A percentile compares a stretch with the other conserved stretches of the same genome.
Evolutionary conservation across 169 alveolate species (phyloP).

Genomic region (Plasmodium sp.): DNA sequence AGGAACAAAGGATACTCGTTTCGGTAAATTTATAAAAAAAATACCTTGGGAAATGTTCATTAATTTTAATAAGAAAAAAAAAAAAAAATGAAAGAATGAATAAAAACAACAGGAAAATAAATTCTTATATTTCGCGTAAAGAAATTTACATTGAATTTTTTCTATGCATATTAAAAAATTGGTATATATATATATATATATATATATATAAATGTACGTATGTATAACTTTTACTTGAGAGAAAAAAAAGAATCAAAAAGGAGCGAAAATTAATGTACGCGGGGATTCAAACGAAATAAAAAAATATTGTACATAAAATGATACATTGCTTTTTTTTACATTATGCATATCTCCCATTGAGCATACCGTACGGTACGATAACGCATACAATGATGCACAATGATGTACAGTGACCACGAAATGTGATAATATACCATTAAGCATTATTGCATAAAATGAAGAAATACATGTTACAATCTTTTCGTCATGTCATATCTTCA

Average conservation of each 20-base stretch:
- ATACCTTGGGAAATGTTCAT: neutral
- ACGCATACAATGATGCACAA: neutral
- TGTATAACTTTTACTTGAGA: neutral
- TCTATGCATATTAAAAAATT: neutral
- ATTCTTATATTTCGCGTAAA: neutral
- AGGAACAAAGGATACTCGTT: neutral
- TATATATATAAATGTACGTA: too few relatives aligned
- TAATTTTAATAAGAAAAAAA: neutral
- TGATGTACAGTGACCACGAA: neutral
- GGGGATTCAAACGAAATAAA: neutral
- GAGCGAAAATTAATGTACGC: neutral
- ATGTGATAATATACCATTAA: neutral
- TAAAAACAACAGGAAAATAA: neutral
- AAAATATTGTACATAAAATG: neutral
- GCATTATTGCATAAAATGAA: neutral
- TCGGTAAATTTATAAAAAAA: neutral
- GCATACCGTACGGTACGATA: neutral
- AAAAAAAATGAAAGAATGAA: neutral
- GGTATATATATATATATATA: too few relatives aligned
- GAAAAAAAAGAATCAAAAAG: neutral
- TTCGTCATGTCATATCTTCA: neutral
- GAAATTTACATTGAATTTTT: neutral
- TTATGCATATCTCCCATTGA: neutral
- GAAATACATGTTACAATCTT: neutral
- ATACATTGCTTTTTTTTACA: neutral